phyloP scores from a whole-genome alignment of 2,329 filamentous ascomycete species.

The Capronia coronata region DNA sequence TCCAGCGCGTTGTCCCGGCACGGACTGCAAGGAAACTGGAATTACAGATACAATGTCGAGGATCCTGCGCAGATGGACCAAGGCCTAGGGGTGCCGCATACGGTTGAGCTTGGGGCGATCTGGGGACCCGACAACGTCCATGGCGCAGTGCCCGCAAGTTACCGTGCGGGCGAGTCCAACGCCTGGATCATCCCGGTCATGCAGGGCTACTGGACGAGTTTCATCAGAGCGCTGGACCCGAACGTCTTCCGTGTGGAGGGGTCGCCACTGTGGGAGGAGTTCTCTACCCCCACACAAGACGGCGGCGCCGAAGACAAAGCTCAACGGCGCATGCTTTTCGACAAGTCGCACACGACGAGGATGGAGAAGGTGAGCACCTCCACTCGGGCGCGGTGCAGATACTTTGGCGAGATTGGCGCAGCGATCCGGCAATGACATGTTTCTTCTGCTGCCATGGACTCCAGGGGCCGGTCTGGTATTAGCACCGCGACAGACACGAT shows the following conservation, averaged over 20 bases:
- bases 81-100: slow-evolving; percentile 62
- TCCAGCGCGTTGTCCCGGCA: slow-evolving; percentile 37
- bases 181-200: slow-evolving; percentile 53
- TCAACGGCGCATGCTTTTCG: slow-evolving; percentile 39
- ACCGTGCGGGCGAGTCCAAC: slow-evolving; percentile 47
- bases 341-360: slow-evolving; percentile 38
- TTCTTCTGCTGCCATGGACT: not conserved
- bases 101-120: slow-evolving; percentile 59
- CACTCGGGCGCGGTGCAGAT: slow-evolving; percentile 43
- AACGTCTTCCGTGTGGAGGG: slow-evolving; percentile 42
- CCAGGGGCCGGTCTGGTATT: too few relatives aligned
- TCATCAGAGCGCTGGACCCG: slow-evolving; percentile 60
- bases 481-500: too few relatives aligned
- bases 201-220: slow-evolving; percentile 68
- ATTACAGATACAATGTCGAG: slow-evolving; percentile 64
- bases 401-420: slow-evolving; percentile 45
- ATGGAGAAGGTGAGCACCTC: slow-evolving; percentile 42
- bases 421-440: slow-evolving; percentile 38
- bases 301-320: slow-evolving; percentile 16
- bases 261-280: slow-evolving; percentile 19
- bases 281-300: not conserved
- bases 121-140: slow-evolving; percentile 57
- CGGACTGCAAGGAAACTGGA: slow-evolving; percentile 46
- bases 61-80: slow-evolving; percentile 48
- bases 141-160: slow-evolving; percentile 49